phyloP scores from a whole-genome alignment of 2,329 filamentous ascomycete genomes.

The Cryphonectria radicalis region DNA sequence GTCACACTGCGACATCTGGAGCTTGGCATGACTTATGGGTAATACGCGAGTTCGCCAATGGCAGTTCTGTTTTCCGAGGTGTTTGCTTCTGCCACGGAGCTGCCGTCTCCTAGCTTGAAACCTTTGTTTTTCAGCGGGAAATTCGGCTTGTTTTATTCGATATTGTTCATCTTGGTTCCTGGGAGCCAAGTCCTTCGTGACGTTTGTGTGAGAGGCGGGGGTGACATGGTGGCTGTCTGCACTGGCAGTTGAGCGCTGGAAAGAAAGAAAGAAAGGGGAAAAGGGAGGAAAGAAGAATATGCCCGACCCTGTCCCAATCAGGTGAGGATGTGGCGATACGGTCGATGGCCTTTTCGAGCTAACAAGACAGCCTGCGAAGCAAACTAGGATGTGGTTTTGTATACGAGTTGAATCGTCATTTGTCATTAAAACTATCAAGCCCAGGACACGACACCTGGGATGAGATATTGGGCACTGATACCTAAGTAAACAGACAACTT shows the following conservation, averaged over 20 bases:
- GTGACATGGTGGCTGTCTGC: not conserved
- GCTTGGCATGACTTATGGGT: conserved; percentile 3
- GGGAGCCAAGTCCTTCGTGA: not conserved
- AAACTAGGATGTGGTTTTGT: not conserved
- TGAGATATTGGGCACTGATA: not conserved
- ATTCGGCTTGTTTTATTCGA: not conserved
- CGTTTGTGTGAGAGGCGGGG: not conserved
- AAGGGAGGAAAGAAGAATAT: too few relatives aligned
- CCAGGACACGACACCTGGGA: not conserved
- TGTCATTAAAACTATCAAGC: not conserved
- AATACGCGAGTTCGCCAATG: not conserved
- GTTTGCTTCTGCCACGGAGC: not conserved
- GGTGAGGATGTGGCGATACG: too few relatives aligned
- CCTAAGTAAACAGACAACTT: not conserved
- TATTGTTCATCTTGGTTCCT: not conserved
- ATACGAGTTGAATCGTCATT: not conserved
- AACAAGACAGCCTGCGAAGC: not conserved
- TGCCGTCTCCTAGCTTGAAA: not conserved
- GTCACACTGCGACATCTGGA: not conserved
- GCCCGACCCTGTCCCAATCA: too few relatives aligned
- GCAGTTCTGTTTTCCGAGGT: not conserved
- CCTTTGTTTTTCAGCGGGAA: not conserved
- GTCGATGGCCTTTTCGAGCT: too few relatives aligned
- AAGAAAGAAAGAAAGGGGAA: too few relatives aligned
- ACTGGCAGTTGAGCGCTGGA: too few relatives aligned